These are phyloP conservation scores for Dinochytrium kinnereticum DNA, from an alignment of 371 early-diverging fungal genomes.

Conservation along the genomic window DNA sequence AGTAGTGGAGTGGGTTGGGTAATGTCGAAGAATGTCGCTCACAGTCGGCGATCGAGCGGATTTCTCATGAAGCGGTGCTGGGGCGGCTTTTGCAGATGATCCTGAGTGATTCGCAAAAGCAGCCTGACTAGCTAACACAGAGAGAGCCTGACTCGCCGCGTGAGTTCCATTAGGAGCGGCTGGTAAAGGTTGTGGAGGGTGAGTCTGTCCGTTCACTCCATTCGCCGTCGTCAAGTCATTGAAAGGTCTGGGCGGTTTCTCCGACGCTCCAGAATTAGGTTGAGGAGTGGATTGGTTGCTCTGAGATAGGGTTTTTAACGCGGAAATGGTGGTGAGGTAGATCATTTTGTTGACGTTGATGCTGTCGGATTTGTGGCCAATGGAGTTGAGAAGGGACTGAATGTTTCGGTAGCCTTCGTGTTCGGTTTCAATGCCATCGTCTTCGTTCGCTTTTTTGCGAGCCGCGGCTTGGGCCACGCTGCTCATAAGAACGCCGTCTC, in stretches of 20 bases:
- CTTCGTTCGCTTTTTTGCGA: neutral
- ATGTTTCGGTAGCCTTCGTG: conserved; percentile 30
- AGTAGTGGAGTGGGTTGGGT: conserved; percentile 19
- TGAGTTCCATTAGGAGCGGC: neutral
- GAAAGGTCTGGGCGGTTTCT: too few relatives aligned
- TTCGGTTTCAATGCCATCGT: conserved; percentile 7
- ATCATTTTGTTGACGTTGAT: neutral
- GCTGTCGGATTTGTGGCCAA: conserved; percentile 17
- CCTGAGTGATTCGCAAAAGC: neutral
- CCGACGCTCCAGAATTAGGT: too few relatives aligned
- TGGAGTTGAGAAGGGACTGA: conserved; percentile 24
- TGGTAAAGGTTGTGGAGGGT: too few relatives aligned
- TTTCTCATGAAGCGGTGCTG: conserved; percentile 26
- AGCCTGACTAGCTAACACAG: neutral
- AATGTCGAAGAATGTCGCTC: conserved; percentile 18
- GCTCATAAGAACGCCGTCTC: neutral
- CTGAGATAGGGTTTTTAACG: conserved; percentile 14
- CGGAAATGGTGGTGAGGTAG: conserved; percentile 25
- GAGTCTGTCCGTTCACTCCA: too few relatives aligned
- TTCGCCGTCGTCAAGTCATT: too few relatives aligned
- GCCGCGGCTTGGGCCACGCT: neutral
- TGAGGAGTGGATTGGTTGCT: too few relatives aligned
- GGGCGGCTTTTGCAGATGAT: neutral
- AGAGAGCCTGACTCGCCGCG: neutral
- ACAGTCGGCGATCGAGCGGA: conserved; percentile 24